Evolutionary conservation across 2,329 filamentous ascomycete genomes (phyloP).

Genomic region (Mariannaea elegans): DNA sequence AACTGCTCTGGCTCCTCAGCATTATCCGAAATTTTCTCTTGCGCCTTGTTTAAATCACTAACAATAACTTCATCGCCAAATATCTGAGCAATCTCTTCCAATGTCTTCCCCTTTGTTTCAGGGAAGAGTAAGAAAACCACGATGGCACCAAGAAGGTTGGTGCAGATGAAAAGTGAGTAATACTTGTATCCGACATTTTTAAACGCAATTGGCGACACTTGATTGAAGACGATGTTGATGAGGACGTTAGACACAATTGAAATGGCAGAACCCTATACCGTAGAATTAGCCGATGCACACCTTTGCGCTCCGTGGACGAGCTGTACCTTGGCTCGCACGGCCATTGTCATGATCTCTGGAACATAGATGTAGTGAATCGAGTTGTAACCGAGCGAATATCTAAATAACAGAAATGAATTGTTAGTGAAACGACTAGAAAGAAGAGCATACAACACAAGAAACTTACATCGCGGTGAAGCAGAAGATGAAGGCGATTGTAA

Average conservation of each 20-base stretch:
- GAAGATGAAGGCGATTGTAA: slow-evolving; percentile 1
- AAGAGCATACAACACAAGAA: too few relatives aligned
- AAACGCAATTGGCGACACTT: slow-evolving; percentile 1
- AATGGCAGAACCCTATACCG: not conserved
- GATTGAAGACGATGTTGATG: slow-evolving; percentile 2
- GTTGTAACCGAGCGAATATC: slow-evolving; percentile 7
- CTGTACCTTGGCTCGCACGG: not conserved
- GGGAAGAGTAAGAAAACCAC: slow-evolving; percentile 5
- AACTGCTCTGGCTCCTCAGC: not conserved
- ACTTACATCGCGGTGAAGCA: not conserved
- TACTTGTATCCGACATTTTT: slow-evolving; percentile 5
- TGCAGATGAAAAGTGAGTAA: slow-evolving; percentile 7
- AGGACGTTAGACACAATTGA: slow-evolving; percentile 1
- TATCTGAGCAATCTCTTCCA: slow-evolving; percentile 10
- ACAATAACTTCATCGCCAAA: slow-evolving; percentile 9
- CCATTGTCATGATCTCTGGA: slow-evolving; percentile 7
- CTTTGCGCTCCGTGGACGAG: too few relatives aligned
- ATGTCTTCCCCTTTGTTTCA: slow-evolving; percentile 8
- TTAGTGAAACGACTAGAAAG: too few relatives aligned
- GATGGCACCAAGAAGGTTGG: not conserved
- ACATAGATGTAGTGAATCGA: slow-evolving; percentile 7
- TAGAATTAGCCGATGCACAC: not conserved
- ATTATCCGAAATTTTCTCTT: not conserved
- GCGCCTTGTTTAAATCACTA: not conserved
- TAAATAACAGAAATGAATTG: not conserved